A percentile compares a stretch with the other conserved stretches of the same genome.
These are phyloP conservation scores for Pulveroboletus ravenelii DNA, from an alignment of 768 basidiomycete genomes.

Conservation along the genomic window DNA sequence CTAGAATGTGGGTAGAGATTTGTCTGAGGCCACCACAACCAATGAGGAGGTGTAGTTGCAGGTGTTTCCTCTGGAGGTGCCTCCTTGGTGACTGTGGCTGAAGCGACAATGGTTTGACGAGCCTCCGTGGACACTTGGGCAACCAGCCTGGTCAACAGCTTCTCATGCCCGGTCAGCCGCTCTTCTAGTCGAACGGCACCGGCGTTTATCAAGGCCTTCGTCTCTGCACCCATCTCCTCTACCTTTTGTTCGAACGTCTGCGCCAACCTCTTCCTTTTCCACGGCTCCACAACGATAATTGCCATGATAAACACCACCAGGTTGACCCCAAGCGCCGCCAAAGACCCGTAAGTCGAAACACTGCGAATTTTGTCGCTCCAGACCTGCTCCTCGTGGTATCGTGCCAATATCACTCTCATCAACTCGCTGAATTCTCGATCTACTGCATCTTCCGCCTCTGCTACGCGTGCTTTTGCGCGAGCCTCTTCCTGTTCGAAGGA, in stretches of 20 bases:
- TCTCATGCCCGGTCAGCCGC: constrained; percentile 47
- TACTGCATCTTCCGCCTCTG: constrained; percentile 69
- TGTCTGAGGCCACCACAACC: constrained; percentile 10
- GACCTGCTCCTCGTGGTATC: constrained; percentile 98
- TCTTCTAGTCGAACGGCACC: constrained; percentile 46
- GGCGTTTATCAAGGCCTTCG: constrained; percentile 40
- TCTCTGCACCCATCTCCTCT: constrained; percentile 43
- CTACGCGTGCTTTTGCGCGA: constrained; percentile 61
- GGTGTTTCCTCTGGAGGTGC: not conserved
- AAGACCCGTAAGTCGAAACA: constrained; percentile 87
- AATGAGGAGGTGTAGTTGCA: not conserved
- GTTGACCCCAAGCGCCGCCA: constrained; percentile 84
- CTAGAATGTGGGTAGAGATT: constrained; percentile 10
- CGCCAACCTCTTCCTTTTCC: constrained; percentile 84
- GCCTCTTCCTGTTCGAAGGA: constrained; percentile 75
- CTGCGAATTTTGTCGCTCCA: constrained; percentile 99
- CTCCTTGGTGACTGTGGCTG: constrained; percentile 4
- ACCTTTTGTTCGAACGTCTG: constrained; percentile 88
- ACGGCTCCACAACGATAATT: constrained; percentile 90
- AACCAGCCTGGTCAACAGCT: constrained; percentile 29
- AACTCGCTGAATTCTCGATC: constrained; percentile 85
- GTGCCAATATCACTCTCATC: constrained; percentile 81
- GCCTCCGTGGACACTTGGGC: constrained; percentile 11
- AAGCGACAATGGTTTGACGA: constrained; percentile 5
- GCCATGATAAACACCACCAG: constrained; percentile 87